phyloP scores from a whole-genome alignment of 73 alveolate genomes.

The Paramecium pentaurelia region DNA sequence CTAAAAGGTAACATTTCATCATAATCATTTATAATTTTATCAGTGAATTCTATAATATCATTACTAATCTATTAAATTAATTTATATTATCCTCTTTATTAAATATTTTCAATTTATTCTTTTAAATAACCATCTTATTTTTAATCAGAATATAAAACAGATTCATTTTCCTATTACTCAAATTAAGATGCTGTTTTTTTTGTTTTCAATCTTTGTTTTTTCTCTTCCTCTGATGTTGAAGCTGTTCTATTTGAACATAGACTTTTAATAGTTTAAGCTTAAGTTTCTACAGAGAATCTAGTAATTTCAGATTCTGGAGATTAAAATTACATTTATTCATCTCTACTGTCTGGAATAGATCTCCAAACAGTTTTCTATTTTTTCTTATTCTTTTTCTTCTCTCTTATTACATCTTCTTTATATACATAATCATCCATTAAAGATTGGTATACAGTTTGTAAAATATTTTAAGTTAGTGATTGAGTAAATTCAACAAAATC shows the following conservation, averaged over 20 bases:
- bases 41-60: neutral
- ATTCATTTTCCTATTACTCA: neutral
- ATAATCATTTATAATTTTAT: neutral
- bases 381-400: neutral
- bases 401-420: neutral
- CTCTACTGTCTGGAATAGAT: neutral
- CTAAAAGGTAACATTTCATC: constrained; percentile 23
- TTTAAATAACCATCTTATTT: neutral
- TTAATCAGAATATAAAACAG: neutral
- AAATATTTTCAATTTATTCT: neutral
- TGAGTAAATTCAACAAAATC: neutral
- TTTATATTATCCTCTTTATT: neutral
- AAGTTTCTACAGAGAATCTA: neutral
- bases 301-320: neutral
- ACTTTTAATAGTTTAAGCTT: neutral
- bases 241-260: neutral
- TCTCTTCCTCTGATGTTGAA: neutral
- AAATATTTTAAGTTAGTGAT: neutral
- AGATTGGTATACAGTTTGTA: neutral
- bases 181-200: neutral
- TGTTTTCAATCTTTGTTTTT: neutral
- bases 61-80: neutral
- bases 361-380: neutral
- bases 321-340: neutral
- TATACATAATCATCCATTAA: neutral